Evolutionary conservation across 2,329 filamentous ascomycete species (phyloP), one percentile per base, ranked within the genome.

Genomic region (Sporothrix brasiliensis): DNA sequence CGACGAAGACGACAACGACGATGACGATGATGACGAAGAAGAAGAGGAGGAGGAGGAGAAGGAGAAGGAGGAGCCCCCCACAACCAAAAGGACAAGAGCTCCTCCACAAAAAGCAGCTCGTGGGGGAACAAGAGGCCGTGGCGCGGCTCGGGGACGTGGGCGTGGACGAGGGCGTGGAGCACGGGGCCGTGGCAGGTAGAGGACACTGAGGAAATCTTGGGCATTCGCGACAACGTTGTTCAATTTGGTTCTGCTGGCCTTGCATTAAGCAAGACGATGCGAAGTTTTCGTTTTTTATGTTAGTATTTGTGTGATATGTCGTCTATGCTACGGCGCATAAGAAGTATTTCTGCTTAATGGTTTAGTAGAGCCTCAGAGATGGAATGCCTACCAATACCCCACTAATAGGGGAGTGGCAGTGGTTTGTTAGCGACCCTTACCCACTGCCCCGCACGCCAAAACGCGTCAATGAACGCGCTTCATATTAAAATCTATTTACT

Each of bases 91-190:
- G 67, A 56, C 41, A 39, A 27, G 70, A 19, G 66, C 67, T n/a
- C 66, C 72, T 2, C 70, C 71, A 30, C 50, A 67, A 41, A 69
- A 52, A 10, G 66, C 60, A 52, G 16, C 71, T 6, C 21, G 68
- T 4, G 66, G 73, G 21, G 71, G 74, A 50, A 52, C 65, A 39
- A 19, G 68, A 53, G 73, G 68, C 3, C 69, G 68, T 2, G 68
- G 72, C 3, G 54, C 70, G 4, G 68, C 69, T 1, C 60, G 73
- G 2, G 71, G 74, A 5, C 58, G 73, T n/a, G 71, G 70, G 5
- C 67, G 69, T 0, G 71, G 71, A 27, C 70, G 74, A 41, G 72
- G 69, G n/a, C 67, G 70, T 2, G 69, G 69, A 71, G 27, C 47
- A 11, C 63, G 69, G 13, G 54, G 69, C 10, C 63, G 69, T 34